A percentile compares a stretch with the other conserved stretches of the same genome.
These are phyloP conservation scores for Leptomonas seymouri DNA, from an alignment of 208 protist genomes.

Conservation along the genomic window DNA sequence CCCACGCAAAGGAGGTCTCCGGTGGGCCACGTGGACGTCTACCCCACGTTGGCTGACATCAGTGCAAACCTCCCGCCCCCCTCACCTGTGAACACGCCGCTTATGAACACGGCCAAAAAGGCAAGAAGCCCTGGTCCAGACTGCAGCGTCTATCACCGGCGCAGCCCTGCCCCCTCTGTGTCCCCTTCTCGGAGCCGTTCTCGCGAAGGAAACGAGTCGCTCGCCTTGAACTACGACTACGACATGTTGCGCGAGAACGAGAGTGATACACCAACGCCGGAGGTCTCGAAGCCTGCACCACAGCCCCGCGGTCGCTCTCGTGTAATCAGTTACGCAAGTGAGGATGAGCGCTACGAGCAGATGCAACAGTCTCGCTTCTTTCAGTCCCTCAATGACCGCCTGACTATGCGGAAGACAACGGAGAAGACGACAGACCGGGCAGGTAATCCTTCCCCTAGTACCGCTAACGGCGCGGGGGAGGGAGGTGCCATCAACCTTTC, in stretches of 20 bases:
- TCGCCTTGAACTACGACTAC: constrained; percentile 4
- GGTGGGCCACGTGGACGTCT: not conserved
- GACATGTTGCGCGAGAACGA: constrained; percentile 1
- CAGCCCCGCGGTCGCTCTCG: not conserved
- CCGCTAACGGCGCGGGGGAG: not conserved
- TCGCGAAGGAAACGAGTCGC: constrained; percentile 6
- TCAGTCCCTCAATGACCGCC: constrained; percentile 4
- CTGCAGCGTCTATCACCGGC: not conserved
- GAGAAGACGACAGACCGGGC: constrained; percentile 1
- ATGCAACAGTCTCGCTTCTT: constrained; percentile 10
- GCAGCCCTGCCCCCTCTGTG: not conserved
- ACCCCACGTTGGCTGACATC: not conserved
- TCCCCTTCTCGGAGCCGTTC: not conserved
- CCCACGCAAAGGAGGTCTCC: not conserved
- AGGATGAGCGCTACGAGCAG: constrained; percentile 20
- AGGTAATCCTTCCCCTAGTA: not conserved
- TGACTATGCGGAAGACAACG: not conserved
- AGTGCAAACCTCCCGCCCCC: not conserved
- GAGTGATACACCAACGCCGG: constrained; percentile 9
- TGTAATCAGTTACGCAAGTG: constrained; percentile 12
- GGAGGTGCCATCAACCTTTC: constrained; percentile 3
- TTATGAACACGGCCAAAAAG: not conserved
- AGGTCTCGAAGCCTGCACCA: not conserved
- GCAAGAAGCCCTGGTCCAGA: not conserved
- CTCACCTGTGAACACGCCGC: not conserved